Base-by-base conservation (phyloP, 2,329 filamentous ascomycete species). In the Arthrobotrys iridis region DNA sequence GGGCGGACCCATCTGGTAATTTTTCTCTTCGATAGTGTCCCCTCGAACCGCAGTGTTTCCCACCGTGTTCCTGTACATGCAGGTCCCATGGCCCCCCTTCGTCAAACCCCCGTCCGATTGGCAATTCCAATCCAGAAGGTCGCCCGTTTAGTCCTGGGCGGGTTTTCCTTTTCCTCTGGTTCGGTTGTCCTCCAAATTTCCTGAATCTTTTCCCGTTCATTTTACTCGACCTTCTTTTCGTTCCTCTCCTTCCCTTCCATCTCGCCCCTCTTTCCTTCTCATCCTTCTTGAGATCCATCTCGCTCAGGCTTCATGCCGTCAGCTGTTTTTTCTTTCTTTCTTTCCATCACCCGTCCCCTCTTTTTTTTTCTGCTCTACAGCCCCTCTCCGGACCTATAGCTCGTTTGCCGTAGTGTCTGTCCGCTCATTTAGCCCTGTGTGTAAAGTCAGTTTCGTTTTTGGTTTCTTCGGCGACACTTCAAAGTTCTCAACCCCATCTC, bases 341-440 rank as follows among this genome's bases (percentile, higher is more conserved):
- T 35, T 70, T 63, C 45, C 30, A 48, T 48, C 37, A 58, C 3
- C 84, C 83, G 26, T 82, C 83, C 59, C 81, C 84, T 43, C 81
- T 83, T 55, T 84, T 84, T n/a, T 82, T 74, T 74, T 67, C 62
- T 83, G 35, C 81, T 81, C 45, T 80, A 82, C 0, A 87, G 82
- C 46, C 83, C 82, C 20, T 83, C 86, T 2, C 86, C 57, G 57
- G 71, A 68, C 71, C 71, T 75, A 75, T 60, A 40, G 60, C 60
- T 55, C 45, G 33, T 57, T 87, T 1, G 85, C 85, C 20, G 83
- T 85, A 86, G 2, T 79, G 81, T 10, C 82, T 82, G 24, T 82
- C 81, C 1, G 82, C 81, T 13, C 81, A 81, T 24, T 80, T 81
- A 22, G 66, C 78, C 37, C 83, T 81, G 18, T 58, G 83, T 84